Conservation (phyloP, 257 asterid genomes). For the Solanum ahanhuiri region DNA sequence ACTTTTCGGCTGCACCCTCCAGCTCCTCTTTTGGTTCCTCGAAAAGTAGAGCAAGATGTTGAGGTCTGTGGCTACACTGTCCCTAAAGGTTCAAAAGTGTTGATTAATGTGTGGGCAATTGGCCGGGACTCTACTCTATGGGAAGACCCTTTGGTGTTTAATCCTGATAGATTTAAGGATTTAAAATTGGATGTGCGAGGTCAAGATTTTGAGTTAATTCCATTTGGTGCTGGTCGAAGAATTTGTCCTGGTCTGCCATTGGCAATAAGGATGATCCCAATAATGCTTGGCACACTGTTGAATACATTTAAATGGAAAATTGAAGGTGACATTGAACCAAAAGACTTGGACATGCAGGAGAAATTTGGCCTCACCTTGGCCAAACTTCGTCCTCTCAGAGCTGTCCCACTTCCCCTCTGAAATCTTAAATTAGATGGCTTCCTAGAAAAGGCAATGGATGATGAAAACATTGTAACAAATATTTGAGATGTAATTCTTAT, state of each 20-base stretch:
- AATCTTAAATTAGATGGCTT: not conserved
- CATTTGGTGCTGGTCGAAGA: conserved; percentile 6
- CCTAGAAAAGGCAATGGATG: not conserved
- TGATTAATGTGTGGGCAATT: conserved; percentile 3
- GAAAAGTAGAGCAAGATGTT: not conserved
- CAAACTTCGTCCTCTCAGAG: not conserved
- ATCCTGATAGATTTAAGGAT: conserved; percentile 1
- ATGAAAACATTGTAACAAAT: not conserved
- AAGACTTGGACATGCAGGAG: not conserved
- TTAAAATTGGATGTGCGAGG: not conserved
- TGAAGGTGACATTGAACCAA: not conserved
- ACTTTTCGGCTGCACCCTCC: not conserved
- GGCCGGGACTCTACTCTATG: not conserved
- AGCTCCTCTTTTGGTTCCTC: not conserved
- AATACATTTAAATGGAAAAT: conserved; percentile 1
- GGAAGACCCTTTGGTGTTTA: not conserved
- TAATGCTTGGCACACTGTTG: conserved; percentile 1
- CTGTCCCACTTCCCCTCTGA: not conserved
- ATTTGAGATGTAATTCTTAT: not conserved
- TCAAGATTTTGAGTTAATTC: not conserved
- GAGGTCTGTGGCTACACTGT: conserved; percentile 1
- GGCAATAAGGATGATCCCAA: not conserved
- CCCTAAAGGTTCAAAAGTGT: not conserved
- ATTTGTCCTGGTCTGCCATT: conserved; percentile 5
- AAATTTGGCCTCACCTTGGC: conserved; percentile 1